A percentile compares a stretch with the other conserved stretches of the same genome.
Evolutionary conservation across 768 basidiomycete genomes (phyloP).

Genomic region (Ramaria sp.): DNA sequence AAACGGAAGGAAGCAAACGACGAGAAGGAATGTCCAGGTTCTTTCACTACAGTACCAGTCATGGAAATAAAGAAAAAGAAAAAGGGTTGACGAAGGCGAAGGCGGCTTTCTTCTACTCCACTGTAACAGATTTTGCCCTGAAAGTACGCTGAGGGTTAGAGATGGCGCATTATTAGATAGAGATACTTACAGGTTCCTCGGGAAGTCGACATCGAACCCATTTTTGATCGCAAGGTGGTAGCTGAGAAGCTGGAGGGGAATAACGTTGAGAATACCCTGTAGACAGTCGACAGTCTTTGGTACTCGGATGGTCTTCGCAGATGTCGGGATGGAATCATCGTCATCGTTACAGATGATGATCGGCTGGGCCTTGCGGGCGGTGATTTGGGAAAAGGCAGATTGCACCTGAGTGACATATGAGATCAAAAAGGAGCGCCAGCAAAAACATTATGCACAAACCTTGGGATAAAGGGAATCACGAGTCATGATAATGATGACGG

Average conservation of each 20-base stretch:
- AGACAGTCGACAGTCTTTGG: constrained; percentile 90
- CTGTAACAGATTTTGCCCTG: constrained; percentile 71
- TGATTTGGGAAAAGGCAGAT: constrained; percentile 92
- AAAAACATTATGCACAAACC: constrained; percentile 21
- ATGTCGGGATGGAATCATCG: constrained; percentile 65
- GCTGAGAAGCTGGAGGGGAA: constrained; percentile 89
- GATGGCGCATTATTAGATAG: constrained; percentile 3
- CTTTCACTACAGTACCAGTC: not conserved
- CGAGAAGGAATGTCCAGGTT: not conserved
- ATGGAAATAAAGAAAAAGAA: not conserved
- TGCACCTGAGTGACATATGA: constrained; percentile 34
- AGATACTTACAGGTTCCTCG: constrained; percentile 77
- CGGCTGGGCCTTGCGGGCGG: constrained; percentile 90
- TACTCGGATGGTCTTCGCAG: constrained; percentile 83
- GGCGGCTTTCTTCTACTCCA: constrained; percentile 33
- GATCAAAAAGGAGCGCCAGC: not conserved
- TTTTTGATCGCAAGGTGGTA: constrained; percentile 95
- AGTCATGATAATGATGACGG: constrained; percentile 99
- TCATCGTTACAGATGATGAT: constrained; percentile 94
- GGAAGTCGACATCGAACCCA: constrained; percentile 98
- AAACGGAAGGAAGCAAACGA: not conserved
- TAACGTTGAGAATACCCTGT: constrained; percentile 93
- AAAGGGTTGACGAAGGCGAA: too few species aligned
- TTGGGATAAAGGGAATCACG: constrained; percentile 97
- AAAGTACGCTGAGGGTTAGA: constrained; percentile 10